phyloP scores from a whole-genome alignment of 345 rosid genomes.

The Eucalyptus curtisii region DNA sequence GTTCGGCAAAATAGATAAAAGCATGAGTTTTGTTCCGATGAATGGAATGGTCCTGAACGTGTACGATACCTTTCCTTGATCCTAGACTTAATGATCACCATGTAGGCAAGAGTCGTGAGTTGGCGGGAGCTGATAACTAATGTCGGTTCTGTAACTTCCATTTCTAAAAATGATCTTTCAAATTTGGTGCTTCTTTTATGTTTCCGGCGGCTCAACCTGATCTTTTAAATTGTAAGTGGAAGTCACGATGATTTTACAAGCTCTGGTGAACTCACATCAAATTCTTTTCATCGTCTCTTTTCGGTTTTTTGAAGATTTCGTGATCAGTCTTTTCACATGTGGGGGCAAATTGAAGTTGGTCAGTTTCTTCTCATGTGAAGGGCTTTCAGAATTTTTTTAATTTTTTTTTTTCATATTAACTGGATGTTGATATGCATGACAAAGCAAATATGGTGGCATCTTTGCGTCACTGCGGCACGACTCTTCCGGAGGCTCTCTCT shows the following conservation, averaged over 20 bases:
- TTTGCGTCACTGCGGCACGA: background rate
- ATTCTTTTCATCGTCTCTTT: background rate
- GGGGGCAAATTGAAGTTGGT: background rate
- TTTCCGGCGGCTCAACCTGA: accelerated
- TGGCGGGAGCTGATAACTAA: too few relatives aligned
- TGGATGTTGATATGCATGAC: background rate
- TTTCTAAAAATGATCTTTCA: too few relatives aligned
- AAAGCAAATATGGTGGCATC: too few relatives aligned
- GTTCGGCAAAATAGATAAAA: background rate
- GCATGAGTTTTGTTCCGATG: background rate
- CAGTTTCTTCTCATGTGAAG: background rate
- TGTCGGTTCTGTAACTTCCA: too few relatives aligned
- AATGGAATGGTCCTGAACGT: background rate
- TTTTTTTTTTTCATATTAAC: background rate
- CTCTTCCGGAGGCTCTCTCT: background rate
- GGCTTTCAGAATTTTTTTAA: background rate
- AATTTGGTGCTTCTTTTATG: background rate
- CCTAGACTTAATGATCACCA: too few relatives aligned
- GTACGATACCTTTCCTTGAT: too few relatives aligned
- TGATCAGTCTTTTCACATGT: background rate
- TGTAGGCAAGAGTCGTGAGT: too few relatives aligned
- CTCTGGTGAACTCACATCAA: accelerated
- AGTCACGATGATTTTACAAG: background rate
- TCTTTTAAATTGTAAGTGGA: too few relatives aligned
- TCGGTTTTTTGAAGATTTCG: background rate